Evolutionary conservation across 768 basidiomycete genomes (phyloP).

Genomic region (Suillus luteus): DNA sequence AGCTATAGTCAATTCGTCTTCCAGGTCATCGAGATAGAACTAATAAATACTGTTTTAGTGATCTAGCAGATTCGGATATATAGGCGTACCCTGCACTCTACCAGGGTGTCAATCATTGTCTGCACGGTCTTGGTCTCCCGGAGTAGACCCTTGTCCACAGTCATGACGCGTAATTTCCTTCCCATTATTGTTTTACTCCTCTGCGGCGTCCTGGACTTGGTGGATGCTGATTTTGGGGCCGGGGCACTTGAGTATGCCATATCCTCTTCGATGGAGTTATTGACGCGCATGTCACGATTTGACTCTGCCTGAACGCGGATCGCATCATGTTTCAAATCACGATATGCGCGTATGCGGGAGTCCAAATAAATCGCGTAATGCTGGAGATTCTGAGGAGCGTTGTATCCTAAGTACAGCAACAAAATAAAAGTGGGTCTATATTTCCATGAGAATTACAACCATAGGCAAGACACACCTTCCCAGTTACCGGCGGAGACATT

Average conservation of each 20-base stretch:
- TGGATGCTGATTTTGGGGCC: constrained; percentile 36
- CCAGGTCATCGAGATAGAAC: constrained; percentile 94
- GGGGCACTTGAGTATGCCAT: constrained; percentile 33
- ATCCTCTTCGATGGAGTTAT: constrained; percentile 67
- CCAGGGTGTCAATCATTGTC: constrained; percentile 81
- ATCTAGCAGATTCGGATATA: constrained; percentile 4
- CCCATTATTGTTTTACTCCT: constrained; percentile 81
- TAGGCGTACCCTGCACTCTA: constrained; percentile 80
- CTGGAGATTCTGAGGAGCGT: constrained; percentile 82
- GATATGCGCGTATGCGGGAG: constrained; percentile 82
- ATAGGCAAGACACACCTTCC: constrained; percentile 64
- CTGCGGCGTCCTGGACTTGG: constrained; percentile 40
- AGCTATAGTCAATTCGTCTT: constrained; percentile 87
- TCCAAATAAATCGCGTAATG: constrained; percentile 90
- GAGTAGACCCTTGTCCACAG: constrained; percentile 93
- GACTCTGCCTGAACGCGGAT: constrained; percentile 91
- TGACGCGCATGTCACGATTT: constrained; percentile 78
- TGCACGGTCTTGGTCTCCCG: constrained; percentile 93
- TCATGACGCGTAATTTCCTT: constrained; percentile 84
- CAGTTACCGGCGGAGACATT: constrained; percentile 82
- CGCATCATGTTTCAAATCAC: constrained; percentile 91
- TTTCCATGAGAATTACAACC: constrained; percentile 4
- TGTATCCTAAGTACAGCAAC: constrained; percentile 59
- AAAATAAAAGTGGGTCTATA: constrained; percentile 10
- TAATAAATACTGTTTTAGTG: constrained; percentile 31